Base-by-base conservation (phyloP, 805 yeast species). In the Metschnikowia noctiluminum region DNA sequence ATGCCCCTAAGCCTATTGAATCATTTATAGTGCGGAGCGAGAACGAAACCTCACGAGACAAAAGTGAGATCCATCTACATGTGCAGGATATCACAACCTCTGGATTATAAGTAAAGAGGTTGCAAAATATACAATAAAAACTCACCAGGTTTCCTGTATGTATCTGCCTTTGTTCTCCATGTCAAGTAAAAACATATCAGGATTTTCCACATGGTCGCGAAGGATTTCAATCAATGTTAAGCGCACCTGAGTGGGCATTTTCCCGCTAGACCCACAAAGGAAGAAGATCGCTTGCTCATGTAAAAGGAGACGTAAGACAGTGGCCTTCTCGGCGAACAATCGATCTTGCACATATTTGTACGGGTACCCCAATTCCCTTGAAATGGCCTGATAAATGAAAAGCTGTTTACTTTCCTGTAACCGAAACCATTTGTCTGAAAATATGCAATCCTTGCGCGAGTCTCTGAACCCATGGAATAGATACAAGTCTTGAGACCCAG, bases 211-310 rank as follows among this genome's bases (percentile, higher is more conserved):
- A 15, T 65, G 65, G 0, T 71, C 75, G 54, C 79, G 80, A 11
- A 87, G 59, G 12, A 87, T 80, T 13, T 80, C 85, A 35, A 78
- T 80, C 28, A 94, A 63, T 0, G 97, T 92, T n/a, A 87, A 66
- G 49, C 96, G 72, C 1, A 92, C 94, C 66, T 84, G 90, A 21
- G 80, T 75, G 0, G 99, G 99, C 99, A 94, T 94, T 54, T 80
- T 80, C 0, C 99, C 98, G 27, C 95, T 83, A 13, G 96, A 84
- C 0, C 99, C 99, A 72, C 99, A 92, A 6, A 94, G 73, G 62
- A 84, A 90, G 6, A 94, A 69, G 0, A 78, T 65, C 0, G 87
- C 95, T n/a, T 73, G 63, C 38, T 78, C 55, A 12, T 82, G 70
- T 1, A 79, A 62, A 5, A 91, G 59, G 45, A 83, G 63, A 2